Evolutionary conservation across 495 filamentous ascomycete species (phyloP).

Genomic region (Bryoglossum gracile): DNA sequence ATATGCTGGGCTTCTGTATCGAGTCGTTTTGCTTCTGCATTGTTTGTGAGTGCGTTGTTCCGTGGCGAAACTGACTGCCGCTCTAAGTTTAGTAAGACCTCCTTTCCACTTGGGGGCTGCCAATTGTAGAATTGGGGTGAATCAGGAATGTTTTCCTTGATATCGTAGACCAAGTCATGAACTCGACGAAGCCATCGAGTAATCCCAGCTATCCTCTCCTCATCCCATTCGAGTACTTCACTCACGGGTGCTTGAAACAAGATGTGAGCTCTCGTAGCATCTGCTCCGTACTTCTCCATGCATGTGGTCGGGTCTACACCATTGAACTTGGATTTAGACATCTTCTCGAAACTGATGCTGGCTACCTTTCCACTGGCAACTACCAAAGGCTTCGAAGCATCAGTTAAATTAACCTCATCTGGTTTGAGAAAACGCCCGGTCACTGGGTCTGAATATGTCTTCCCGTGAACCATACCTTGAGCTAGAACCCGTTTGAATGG

Average conservation of each 20-base stretch:
- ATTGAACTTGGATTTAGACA: slow-evolving; percentile 95
- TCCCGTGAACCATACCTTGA: slow-evolving; percentile 90
- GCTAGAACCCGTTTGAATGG: slow-evolving; percentile 76
- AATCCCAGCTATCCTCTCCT: slow-evolving; percentile 71
- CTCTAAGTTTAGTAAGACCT: not conserved
- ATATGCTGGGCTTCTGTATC: not conserved
- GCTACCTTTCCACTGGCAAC: slow-evolving; percentile 49
- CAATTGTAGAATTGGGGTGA: not conserved
- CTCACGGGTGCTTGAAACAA: slow-evolving; percentile 79
- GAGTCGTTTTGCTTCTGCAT: not conserved
- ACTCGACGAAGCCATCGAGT: slow-evolving; percentile 69
- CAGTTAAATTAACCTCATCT: slow-evolving; percentile 61
- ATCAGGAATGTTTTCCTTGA: not conserved
- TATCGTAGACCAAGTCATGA: slow-evolving; percentile 27
- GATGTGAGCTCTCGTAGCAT: slow-evolving; percentile 78
- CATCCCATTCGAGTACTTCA: slow-evolving; percentile 84
- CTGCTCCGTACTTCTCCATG: slow-evolving; percentile 67
- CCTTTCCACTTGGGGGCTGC: not conserved
- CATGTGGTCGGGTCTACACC: slow-evolving; percentile 75
- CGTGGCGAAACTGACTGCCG: not conserved
- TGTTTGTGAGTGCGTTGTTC: not conserved
- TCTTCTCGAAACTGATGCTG: slow-evolving; percentile 71
- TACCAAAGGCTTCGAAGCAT: slow-evolving; percentile 50
- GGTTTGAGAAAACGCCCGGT: slow-evolving; percentile 74
- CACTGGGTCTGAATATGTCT: slow-evolving; percentile 66